Percentiles rank a stretch among this genome's conserved stretches.
Conservation (phyloP, 176 grass and related monocot genomes). For the Saccharum officinarum region DNA sequence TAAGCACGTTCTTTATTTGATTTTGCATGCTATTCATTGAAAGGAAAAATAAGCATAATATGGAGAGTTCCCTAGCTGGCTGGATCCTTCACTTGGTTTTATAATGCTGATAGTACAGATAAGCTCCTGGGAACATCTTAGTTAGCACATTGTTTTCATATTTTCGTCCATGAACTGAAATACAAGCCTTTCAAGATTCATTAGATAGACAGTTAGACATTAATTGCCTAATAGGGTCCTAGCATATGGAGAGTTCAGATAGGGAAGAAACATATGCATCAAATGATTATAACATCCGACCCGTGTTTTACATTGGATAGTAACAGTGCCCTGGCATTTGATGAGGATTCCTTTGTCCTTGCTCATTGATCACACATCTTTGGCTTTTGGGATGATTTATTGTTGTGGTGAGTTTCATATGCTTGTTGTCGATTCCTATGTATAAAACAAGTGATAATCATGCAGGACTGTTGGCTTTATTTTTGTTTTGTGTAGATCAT, state of each 20-base stretch:
- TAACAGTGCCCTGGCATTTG: background rate
- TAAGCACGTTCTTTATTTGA: background rate
- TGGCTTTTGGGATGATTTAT: background rate
- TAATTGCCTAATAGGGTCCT: background rate
- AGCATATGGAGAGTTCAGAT: background rate
- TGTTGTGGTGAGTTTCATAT: background rate
- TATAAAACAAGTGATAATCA: background rate
- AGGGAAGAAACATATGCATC: background rate
- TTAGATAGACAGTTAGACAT: background rate
- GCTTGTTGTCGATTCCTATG: background rate
- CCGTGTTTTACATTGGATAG: background rate
- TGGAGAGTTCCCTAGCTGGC: background rate
- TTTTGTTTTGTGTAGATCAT: background rate
- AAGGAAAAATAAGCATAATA: background rate
- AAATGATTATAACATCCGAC: background rate
- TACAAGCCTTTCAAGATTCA: background rate
- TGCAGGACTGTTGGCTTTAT: background rate
- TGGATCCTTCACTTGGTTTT: background rate
- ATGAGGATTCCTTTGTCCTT: background rate
- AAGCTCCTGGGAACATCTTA: background rate
- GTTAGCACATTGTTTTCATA: background rate
- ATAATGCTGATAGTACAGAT: background rate
- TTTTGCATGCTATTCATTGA: background rate
- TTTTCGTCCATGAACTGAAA: background rate
- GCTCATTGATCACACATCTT: background rate